Percentiles rank a stretch among this genome's conserved stretches.
Evolutionary conservation across 2,329 filamentous ascomycete genomes (phyloP).

Genomic region (Pestalotiopsis sp.): DNA sequence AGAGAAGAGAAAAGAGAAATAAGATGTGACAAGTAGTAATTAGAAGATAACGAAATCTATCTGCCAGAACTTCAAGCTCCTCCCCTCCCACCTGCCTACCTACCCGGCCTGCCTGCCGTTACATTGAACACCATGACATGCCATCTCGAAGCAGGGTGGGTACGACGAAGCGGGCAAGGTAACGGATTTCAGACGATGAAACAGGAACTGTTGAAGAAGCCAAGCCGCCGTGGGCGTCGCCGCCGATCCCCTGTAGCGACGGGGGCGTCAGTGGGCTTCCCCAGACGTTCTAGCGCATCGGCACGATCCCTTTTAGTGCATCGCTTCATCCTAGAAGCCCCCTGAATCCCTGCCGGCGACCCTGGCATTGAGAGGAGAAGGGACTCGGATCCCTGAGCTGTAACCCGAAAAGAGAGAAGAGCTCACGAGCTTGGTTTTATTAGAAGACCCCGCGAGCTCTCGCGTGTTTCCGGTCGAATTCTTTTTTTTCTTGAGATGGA

Average conservation of each 20-base stretch:
- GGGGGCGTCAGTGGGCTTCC: slow-evolving; percentile 5
- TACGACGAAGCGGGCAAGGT: no score
- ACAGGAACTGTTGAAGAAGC: slow-evolving; percentile 4
- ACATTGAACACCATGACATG: neutral
- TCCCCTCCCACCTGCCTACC: neutral
- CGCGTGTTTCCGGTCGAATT: neutral
- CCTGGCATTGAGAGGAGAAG: neutral
- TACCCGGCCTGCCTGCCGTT: no score
- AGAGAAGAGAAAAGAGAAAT: neutral
- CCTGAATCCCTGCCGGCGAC: neutral
- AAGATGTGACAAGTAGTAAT: neutral
- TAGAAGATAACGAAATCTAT: neutral
- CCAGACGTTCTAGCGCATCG: slow-evolving; percentile 12
- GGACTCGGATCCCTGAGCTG: neutral
- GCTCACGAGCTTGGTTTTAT: neutral
- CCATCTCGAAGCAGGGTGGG: neutral
- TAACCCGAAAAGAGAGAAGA: neutral
- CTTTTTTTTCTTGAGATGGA: neutral
- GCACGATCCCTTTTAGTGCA: slow-evolving; percentile 4
- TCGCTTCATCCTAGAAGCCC: neutral
- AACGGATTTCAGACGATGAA: slow-evolving; percentile 1
- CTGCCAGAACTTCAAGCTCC: neutral
- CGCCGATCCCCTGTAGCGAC: neutral
- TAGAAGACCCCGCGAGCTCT: slow-evolving; percentile 23
- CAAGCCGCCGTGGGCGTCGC: neutral